phyloP scores from a whole-genome alignment of 192 early-diverging fungal genomes.

The Coemansia sp. region DNA sequence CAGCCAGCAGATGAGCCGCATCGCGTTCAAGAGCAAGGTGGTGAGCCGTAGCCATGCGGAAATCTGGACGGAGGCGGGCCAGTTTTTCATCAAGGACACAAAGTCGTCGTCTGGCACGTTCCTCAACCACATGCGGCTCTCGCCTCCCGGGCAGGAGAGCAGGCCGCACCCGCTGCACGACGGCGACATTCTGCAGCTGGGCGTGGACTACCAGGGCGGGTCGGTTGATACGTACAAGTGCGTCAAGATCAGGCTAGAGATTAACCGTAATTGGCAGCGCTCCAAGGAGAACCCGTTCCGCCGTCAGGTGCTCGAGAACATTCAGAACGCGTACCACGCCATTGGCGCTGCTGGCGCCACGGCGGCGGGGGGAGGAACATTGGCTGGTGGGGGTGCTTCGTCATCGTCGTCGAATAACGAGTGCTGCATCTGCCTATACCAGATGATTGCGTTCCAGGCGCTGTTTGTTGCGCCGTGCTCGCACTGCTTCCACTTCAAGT shows the following conservation, averaged over 20 bases:
- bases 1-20: conserved; percentile 63
- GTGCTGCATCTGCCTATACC: conserved; percentile 92
- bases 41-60: conserved; percentile 93
- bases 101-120: conserved; percentile 98
- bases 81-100: conserved; percentile 94
- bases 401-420: conserved; percentile 58
- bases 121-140: conserved; percentile 92
- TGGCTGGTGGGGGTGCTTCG: conserved; percentile 7
- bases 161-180: conserved; percentile 79
- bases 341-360: conserved; percentile 14
- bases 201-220: conserved; percentile 95
- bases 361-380: conserved; percentile 36
- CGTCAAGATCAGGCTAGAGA: conserved; percentile 84
- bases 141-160: conserved; percentile 84
- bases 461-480: conserved; percentile 93
- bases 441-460: conserved; percentile 85
- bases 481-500: conserved; percentile 94
- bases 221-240: conserved; percentile 93
- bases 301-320: conserved; percentile 54
- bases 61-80: conserved; percentile 82
- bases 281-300: conserved; percentile 65
- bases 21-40: conserved; percentile 92
- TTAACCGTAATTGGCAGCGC: conserved; percentile 72
- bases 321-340: conserved; percentile 49
- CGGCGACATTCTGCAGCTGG: conserved; percentile 95